phyloP scores from a whole-genome alignment of 352 stramenopile species.

The Phytophthora capsici region DNA sequence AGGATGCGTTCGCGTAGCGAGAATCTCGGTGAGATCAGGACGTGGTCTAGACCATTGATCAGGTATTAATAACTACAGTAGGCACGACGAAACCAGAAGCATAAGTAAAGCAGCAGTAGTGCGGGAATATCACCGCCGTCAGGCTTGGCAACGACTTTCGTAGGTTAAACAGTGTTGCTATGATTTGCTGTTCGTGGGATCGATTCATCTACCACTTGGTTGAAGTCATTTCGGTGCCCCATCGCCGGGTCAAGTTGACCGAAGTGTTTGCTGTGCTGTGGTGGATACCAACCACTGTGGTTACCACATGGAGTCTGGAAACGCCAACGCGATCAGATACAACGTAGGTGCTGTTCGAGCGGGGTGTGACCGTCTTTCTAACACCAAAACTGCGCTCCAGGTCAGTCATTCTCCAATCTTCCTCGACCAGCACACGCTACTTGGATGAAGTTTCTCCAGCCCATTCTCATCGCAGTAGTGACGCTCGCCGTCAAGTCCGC shows the following conservation, averaged over 20 bases:
- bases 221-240: slow-evolving; percentile 17
- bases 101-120: too few species aligned
- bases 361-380: slow-evolving; percentile 1
- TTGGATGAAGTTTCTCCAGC: slow-evolving; percentile 8
- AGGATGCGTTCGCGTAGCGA: neutral
- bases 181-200: slow-evolving; percentile 19
- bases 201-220: slow-evolving; percentile 17
- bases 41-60: too few species aligned
- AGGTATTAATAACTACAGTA: neutral
- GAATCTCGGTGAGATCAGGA: too few species aligned
- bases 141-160: neutral
- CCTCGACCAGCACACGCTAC: neutral
- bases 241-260: neutral
- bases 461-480: slow-evolving; percentile 4
- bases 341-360: slow-evolving; percentile 1
- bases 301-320: neutral
- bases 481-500: slow-evolving; percentile 6
- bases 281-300: too few species aligned
- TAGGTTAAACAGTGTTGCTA: neutral
- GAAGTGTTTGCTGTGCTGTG: neutral
- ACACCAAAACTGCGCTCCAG: neutral
- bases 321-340: slow-evolving; percentile 1
- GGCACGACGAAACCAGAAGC: neutral
- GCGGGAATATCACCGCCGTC: too few species aligned
- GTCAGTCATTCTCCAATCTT: slow-evolving; percentile 4